These are phyloP conservation scores for Epichloe amarillans DNA, from an alignment of 2,329 filamentous ascomycete species.

Conservation along the genomic window DNA sequence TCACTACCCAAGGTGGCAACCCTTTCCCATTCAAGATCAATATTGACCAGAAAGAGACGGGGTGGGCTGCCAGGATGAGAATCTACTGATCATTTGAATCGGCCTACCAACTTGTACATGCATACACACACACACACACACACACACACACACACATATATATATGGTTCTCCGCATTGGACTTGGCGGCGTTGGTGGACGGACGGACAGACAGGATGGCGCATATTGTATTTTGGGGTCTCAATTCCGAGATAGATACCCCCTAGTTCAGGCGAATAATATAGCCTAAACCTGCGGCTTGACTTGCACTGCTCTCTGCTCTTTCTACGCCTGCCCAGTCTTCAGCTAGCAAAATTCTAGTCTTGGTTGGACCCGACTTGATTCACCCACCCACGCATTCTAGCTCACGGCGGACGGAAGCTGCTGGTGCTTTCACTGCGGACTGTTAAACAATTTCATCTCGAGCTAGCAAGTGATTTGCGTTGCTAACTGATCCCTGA, in stretches of 20 bases:
- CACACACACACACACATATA: not conserved
- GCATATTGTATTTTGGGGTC: not conserved
- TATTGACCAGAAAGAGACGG: conserved; percentile 65
- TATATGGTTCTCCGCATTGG: not conserved
- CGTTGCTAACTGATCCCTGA: not conserved
- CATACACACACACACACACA: no score
- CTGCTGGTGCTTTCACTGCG: no score
- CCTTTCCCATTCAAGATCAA: conserved; percentile 92
- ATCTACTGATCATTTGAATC: conserved; percentile 38
- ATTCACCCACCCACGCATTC: no score
- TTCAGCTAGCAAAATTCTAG: no score
- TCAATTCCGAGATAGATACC: conserved; percentile 1
- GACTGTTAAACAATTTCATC: not conserved
- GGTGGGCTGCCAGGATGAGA: conserved; percentile 69
- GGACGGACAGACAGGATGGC: not conserved
- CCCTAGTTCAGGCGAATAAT: not conserved
- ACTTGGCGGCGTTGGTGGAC: not conserved
- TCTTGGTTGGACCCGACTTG: no score
- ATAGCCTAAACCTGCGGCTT: not conserved
- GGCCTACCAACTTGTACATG: no score
- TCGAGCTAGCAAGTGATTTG: not conserved
- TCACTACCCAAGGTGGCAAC: conserved; percentile 85
- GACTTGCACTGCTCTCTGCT: not conserved
- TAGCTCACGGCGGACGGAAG: no score
- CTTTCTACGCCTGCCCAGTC: no score